These are phyloP conservation scores for Sophora flavescens DNA, from an alignment of 306 rosid genomes.

Conservation along the genomic window DNA sequence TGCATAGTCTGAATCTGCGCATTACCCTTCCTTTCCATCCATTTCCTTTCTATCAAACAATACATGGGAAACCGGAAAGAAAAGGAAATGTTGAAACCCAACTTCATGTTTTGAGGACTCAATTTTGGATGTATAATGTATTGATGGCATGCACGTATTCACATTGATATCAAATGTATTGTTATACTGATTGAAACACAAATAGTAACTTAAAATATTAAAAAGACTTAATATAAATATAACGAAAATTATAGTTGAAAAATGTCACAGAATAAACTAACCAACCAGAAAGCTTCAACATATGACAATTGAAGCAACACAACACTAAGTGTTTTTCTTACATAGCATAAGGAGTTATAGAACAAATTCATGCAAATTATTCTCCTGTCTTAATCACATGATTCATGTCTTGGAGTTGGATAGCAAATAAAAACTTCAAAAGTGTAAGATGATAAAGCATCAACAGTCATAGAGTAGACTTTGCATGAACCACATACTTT, in stretches of 20 bases:
- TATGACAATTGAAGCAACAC: background rate
- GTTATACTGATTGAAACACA: conserved; percentile 8
- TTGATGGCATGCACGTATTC: conserved; percentile 1
- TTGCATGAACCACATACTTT: background rate
- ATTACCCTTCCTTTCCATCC: background rate
- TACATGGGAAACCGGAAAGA: background rate
- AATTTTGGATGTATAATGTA: background rate
- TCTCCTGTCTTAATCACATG: conserved; percentile 1
- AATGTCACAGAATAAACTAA: background rate
- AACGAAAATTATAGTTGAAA: background rate
- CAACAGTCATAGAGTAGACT: conserved; percentile 6
- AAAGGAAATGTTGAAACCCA: background rate
- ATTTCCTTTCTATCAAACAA: conserved; percentile 22
- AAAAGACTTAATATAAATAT: conserved; percentile 2
- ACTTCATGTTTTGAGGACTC: conserved; percentile 10
- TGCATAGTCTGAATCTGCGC: background rate
- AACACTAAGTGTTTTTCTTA: background rate
- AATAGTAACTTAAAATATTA: background rate
- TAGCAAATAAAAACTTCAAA: background rate
- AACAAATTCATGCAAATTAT: background rate
- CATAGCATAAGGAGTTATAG: background rate
- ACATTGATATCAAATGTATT: background rate
- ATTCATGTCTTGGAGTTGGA: background rate
- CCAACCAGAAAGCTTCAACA: background rate
- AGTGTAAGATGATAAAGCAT: conserved; percentile 14